phyloP scores from a whole-genome alignment of 176 grass and related monocot species.

The Rhipidocladum racemiflorum region DNA sequence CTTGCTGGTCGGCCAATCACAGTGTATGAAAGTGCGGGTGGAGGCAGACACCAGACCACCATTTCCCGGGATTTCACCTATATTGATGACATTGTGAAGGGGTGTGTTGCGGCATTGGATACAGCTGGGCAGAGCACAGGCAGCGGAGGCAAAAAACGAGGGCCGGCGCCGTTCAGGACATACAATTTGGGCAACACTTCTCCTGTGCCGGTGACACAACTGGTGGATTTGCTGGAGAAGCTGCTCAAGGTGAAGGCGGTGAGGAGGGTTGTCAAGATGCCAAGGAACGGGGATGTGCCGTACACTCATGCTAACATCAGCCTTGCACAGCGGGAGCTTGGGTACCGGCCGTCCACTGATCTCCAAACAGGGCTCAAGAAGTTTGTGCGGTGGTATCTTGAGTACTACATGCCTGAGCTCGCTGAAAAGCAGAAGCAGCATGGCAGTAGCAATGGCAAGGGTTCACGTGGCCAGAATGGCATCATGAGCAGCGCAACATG shows the following conservation, averaged over 20 bases:
- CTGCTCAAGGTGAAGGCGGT: conserved; percentile 76
- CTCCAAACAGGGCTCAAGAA: conserved; percentile 77
- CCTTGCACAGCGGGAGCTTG: conserved; percentile 70
- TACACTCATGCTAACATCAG: conserved; percentile 86
- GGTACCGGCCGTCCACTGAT: conserved; percentile 70
- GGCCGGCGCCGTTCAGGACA: conserved; percentile 59
- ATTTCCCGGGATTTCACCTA: conserved; percentile 86
- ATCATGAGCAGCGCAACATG: conserved; percentile 48
- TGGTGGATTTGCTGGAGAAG: conserved; percentile 84
- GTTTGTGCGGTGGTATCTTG: conserved; percentile 83
- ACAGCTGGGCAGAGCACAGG: conserved; percentile 64
- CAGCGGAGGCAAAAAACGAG: conserved; percentile 68
- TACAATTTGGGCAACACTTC: conserved; percentile 84
- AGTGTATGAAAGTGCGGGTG: conserved; percentile 64
- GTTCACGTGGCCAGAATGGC: conserved; percentile 30
- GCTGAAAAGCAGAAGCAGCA: conserved; percentile 52
- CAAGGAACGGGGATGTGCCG: conserved; percentile 79
- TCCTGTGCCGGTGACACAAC: conserved; percentile 66
- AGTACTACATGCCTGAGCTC: conserved; percentile 59
- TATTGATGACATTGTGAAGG: conserved; percentile 84
- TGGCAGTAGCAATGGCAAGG: conserved; percentile 39
- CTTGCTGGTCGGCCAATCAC: conserved; percentile 63
- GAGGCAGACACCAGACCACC: conserved; percentile 51
- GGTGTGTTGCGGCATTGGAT: conserved; percentile 72
- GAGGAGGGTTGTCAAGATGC: conserved; percentile 77